phyloP scores from a whole-genome alignment of 2,329 filamentous ascomycete genomes.

The Aspergillus costaricaensis region DNA sequence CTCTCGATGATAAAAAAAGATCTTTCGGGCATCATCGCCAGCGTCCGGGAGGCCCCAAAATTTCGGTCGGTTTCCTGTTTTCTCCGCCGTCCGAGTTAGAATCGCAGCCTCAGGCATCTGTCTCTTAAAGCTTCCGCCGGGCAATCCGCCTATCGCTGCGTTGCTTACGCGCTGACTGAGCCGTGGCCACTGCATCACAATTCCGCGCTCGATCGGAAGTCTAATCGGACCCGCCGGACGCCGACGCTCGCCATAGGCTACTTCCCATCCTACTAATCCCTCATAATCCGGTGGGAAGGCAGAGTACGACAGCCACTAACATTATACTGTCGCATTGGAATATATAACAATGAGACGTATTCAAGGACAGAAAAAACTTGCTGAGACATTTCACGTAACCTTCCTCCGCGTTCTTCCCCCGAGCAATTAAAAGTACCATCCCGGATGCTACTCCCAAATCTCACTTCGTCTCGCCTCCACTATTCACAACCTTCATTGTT shows the following conservation, averaged over 20 bases:
- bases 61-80: slow-evolving; percentile 36
- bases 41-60: slow-evolving; percentile 25
- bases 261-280: background rate
- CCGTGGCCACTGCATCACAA: background rate
- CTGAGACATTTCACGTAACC: background rate
- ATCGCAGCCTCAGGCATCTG: slow-evolving; percentile 28
- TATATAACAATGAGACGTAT: slow-evolving; percentile 5
- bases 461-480: background rate
- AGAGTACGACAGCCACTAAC: background rate
- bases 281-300: background rate
- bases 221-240: background rate
- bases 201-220: background rate
- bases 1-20: slow-evolving; percentile 9
- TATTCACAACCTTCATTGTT: slow-evolving; percentile 4
- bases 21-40: background rate
- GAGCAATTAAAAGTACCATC: background rate
- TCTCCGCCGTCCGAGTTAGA: slow-evolving; percentile 32
- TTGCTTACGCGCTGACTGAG: background rate
- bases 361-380: slow-evolving; percentile 4
- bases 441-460: background rate
- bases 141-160: background rate
- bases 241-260: background rate
- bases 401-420: background rate
- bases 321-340: slow-evolving; percentile 1
- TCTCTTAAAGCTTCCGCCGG: background rate